Conservation (phyloP, 352 stramenopile genomes). For the Pelagophyceae sp. region DNA sequence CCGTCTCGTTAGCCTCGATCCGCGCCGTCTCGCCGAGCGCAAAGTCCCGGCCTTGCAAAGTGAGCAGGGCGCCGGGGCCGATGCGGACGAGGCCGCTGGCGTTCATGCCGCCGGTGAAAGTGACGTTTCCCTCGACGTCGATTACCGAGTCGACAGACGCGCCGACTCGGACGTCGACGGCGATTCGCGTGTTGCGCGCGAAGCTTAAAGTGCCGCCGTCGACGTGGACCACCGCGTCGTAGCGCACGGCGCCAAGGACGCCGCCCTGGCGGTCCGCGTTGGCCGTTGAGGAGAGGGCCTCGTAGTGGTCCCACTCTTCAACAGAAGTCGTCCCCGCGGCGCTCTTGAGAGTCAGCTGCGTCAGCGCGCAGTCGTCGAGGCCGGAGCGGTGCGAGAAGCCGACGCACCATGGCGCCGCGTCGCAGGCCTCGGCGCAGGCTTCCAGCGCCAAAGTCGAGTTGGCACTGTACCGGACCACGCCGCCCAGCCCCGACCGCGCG, state of each 20-base stretch:
- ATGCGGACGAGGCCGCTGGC: not conserved
- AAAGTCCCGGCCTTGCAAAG: not conserved
- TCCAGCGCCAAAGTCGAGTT: not conserved
- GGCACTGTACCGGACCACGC: not conserved
- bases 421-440: not conserved
- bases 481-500: not conserved
- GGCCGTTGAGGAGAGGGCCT: too few species aligned
- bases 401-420: not conserved
- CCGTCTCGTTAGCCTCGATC: not conserved
- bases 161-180: not conserved
- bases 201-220: too few species aligned
- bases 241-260: too few species aligned
- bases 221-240: too few species aligned
- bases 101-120: not conserved
- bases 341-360: not conserved
- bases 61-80: not conserved
- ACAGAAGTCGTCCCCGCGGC: not conserved
- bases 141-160: not conserved
- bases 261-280: too few species aligned
- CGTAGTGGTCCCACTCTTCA: not conserved
- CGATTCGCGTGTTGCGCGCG: too few species aligned
- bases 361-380: not conserved
- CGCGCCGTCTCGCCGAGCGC: too few species aligned
- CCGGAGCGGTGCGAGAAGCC: not conserved
- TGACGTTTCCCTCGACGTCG: not conserved